Evolutionary conservation across 306 rosid species (phyloP), one percentile per base, ranked within the genome.

Genomic region (Aeschynomene evenia): DNA sequence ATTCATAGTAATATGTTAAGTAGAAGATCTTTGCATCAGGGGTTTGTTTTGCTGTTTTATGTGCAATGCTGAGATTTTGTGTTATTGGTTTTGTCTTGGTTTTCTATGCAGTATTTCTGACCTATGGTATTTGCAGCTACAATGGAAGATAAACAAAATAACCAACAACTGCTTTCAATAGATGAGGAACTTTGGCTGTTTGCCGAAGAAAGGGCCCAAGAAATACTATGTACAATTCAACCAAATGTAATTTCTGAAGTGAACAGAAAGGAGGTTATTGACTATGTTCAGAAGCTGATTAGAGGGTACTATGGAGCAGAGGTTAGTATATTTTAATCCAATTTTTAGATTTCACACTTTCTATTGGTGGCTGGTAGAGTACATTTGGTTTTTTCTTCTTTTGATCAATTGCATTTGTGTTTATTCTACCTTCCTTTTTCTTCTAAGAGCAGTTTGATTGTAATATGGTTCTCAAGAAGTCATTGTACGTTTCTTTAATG

Each of bases 211-310:
- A 85, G 89, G 79, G 65, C 61, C 37, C 89, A 78, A 60, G 90
- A 89, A 73, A 71, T 89, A 63, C 57, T 89, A 9, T 80, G 53
- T 63, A 63, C 45, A 61, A 42, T 89, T 53, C 89, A 89, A 71
- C 91, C 96, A 23, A 89, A 76, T 82, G 81, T 81, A 43, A 58
- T 67, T 64, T 87, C 92, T 31, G 91, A 87, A 79, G 60, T 36
- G 75, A 79, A 12, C 28, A 73, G 92, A 62, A 79, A 66, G 83
- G 80, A 64, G 24, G 63, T 87, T 66, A 75, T 81, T 34, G 74
- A 67, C 14, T 83, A 79, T 68, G 67, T 87, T 71, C 81, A 58
- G 72, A 64, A 63, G 57, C 67, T 85, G 49, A 70, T 89, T 72
- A 62, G 80, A 67, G 65, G 73, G 50, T 76, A 46, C 76, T 77